phyloP scores from a whole-genome alignment of 176 grass and related monocot genomes.

The Oryza glumipatula region DNA sequence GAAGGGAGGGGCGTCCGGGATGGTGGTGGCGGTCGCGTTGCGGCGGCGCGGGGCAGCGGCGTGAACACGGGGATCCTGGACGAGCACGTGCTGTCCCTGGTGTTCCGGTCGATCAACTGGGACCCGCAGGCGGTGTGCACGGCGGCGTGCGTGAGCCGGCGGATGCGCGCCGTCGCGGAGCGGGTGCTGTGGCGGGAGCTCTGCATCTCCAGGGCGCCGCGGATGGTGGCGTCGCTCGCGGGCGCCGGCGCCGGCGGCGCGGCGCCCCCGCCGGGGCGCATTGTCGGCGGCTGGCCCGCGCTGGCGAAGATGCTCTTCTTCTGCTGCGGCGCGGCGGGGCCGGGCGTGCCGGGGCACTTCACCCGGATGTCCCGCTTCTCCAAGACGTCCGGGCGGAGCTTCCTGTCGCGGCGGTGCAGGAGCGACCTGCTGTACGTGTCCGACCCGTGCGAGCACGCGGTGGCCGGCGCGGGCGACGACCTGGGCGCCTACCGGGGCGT shows the following conservation, averaged over 20 bases:
- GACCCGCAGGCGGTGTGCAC: conserved; percentile 57
- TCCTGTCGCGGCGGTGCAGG: conserved; percentile 69
- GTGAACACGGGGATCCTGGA: conserved; percentile 63
- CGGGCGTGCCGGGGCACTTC: conserved; percentile 50
- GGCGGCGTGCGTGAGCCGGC: conserved; percentile 50
- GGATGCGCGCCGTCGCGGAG: conserved; percentile 76
- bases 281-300: conserved; percentile 82
- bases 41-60: neutral
- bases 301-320: conserved; percentile 81
- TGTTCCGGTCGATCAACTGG: conserved; percentile 62
- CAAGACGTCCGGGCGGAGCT: conserved; percentile 82
- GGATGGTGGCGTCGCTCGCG: conserved; percentile 61
- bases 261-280: neutral
- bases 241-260: neutral
- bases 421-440: conserved; percentile 74
- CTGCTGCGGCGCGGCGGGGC: conserved; percentile 59
- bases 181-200: conserved; percentile 89
- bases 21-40: conserved; percentile 16
- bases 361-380: conserved; percentile 69
- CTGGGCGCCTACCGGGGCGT: conserved; percentile 77
- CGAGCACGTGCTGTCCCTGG: conserved; percentile 58
- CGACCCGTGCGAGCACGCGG: conserved; percentile 85
- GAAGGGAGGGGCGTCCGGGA: neutral
- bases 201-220: conserved; percentile 72
- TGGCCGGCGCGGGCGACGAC: conserved; percentile 34